Percentiles rank a stretch among this genome's conserved stretches.
Evolutionary conservation across 768 basidiomycete genomes (phyloP).

Genomic region (Kwoniella mangroviensis): DNA sequence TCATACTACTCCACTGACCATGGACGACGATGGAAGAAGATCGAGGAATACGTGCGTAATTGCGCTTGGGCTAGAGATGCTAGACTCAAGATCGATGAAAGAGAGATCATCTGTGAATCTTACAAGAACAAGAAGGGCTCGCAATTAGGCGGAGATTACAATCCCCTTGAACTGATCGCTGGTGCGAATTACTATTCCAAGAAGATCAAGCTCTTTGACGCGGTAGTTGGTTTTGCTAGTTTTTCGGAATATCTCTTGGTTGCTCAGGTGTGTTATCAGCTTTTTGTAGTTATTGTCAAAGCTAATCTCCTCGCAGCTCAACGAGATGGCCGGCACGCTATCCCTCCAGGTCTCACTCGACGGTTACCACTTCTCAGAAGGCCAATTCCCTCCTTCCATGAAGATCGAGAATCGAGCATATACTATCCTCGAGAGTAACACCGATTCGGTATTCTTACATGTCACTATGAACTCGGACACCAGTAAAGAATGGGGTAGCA

Average conservation of each 20-base stretch:
- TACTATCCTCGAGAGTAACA: constrained; percentile 91
- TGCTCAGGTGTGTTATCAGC: constrained; percentile 71
- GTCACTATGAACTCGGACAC: constrained; percentile 85
- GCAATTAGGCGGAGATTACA: constrained; percentile 68
- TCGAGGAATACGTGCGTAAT: constrained; percentile 85
- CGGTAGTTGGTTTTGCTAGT: constrained; percentile 85
- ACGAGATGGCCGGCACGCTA: constrained; percentile 62
- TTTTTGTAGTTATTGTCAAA: background rate
- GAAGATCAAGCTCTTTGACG: constrained; percentile 77
- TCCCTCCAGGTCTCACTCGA: constrained; percentile 92
- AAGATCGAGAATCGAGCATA: constrained; percentile 89
- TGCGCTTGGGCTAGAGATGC: constrained; percentile 90
- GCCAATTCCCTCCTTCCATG: constrained; percentile 88
- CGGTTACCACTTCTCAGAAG: constrained; percentile 79
- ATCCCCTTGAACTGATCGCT: constrained; percentile 77
- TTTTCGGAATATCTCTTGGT: constrained; percentile 97
- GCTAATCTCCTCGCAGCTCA: constrained; percentile 62
- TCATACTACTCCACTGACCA: constrained; percentile 77
- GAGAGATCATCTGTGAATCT: constrained; percentile 90
- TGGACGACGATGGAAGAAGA: constrained; percentile 72
- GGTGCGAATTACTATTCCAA: constrained; percentile 74
- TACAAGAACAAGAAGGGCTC: constrained; percentile 79
- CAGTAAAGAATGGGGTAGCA: constrained; percentile 81
- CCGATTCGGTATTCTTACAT: constrained; percentile 90
- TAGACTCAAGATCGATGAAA: constrained; percentile 76